Evolutionary conservation across 495 filamentous ascomycete species (phyloP).

Genomic region (Penicillium ucsense): DNA sequence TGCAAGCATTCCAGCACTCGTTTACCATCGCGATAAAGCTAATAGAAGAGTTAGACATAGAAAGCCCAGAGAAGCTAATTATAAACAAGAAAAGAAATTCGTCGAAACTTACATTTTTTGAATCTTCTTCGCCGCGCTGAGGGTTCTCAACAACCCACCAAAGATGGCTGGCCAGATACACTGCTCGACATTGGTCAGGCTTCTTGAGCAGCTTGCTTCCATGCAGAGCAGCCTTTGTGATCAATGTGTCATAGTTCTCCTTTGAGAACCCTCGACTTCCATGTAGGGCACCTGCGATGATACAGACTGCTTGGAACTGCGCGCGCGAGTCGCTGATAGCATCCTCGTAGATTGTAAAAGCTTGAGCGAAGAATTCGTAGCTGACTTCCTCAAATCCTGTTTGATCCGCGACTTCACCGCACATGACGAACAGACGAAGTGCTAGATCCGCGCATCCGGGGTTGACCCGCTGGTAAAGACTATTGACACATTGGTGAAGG

Average conservation of each 20-base stretch:
- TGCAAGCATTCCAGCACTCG: constrained; percentile 93
- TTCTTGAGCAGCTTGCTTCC: constrained; percentile 97
- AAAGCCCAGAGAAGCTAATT: no score
- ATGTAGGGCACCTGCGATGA: constrained; percentile 84
- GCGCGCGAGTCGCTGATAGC: constrained; percentile 87
- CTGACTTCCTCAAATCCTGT: constrained; percentile 89
- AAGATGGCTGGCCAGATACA: constrained; percentile 89
- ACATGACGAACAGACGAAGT: constrained; percentile 80
- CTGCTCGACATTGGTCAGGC: constrained; percentile 92
- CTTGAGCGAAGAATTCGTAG: constrained; percentile 98
- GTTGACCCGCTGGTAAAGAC: constrained; percentile 81
- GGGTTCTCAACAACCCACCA: constrained; percentile 96
- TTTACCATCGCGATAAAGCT: constrained; percentile 96
- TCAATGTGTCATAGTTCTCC: constrained; percentile 97
- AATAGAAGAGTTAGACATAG: not conserved
- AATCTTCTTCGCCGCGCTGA: constrained; percentile 70
- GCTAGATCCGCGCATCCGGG: constrained; percentile 74
- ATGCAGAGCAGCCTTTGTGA: constrained; percentile 93
- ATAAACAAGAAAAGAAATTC: no score
- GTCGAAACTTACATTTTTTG: constrained; percentile 56
- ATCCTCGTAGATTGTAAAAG: constrained; percentile 97
- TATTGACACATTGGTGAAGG: constrained; percentile 75
- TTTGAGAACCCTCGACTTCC: constrained; percentile 78
- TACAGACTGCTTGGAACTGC: constrained; percentile 94
- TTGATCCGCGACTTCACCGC: constrained; percentile 88